Evolutionary conservation across 192 early-diverging fungal species (phyloP), one percentile per base, ranked within the genome.

Genomic region (Mortierella claussenii): DNA sequence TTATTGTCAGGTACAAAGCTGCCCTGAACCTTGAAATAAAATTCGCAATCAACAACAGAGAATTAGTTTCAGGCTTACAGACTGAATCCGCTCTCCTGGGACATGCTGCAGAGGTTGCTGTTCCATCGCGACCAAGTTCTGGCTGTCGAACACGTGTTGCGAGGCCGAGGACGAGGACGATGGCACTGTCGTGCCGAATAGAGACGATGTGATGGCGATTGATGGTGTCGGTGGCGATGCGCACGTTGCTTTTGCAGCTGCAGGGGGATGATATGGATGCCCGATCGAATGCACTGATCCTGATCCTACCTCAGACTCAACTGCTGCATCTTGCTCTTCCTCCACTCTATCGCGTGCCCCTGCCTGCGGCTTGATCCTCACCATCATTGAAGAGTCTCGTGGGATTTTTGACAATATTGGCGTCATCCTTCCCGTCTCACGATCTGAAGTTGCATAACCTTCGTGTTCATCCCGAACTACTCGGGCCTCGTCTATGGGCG

Each of bases 11-110:
- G n/a, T n/a, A n/a, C n/a, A n/a, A n/a, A n/a, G n/a, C n/a, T n/a
- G n/a, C n/a, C n/a, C n/a, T n/a, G n/a, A n/a, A n/a, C n/a, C n/a
- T n/a, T n/a, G n/a, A n/a, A n/a, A n/a, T n/a, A n/a, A n/a, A n/a
- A n/a, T n/a, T n/a, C n/a, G n/a, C n/a, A n/a, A n/a, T n/a, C n/a
- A n/a, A n/a, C n/a, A n/a, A n/a, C n/a, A n/a, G n/a, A n/a, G n/a
- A n/a, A n/a, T n/a, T n/a, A n/a, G n/a, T n/a, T n/a, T n/a, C n/a
- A n/a, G n/a, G 18, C 33, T 48, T 60, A 61, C 58, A 33, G 52
- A 46, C 17, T 65, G 63, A 15, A 55, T 56, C 21, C 45, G 48
- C 10, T 56, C 45, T 47, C 51, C 63, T 48, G 63, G 53, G 2
- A 27, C 53, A 12, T 46, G 51, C 1, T 17, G n/a, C 2, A 11